Evolutionary conservation across 1,139 yeast species (phyloP).

Genomic region (Saccharomyces pastorianus): DNA sequence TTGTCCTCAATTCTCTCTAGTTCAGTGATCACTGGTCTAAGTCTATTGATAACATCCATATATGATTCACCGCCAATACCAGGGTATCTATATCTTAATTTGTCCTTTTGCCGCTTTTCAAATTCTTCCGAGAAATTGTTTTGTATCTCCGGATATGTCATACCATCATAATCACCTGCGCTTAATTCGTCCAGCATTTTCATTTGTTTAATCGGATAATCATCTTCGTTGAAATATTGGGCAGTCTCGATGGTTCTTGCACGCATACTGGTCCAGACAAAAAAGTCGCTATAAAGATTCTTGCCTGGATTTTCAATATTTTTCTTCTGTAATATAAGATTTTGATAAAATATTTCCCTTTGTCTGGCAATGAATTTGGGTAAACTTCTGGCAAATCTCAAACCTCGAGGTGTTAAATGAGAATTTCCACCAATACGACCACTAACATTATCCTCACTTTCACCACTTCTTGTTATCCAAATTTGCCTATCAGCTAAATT

Average conservation of each 20-base stretch:
- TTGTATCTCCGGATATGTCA: constrained; percentile 82
- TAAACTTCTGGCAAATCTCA: constrained; percentile 61
- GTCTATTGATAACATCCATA: constrained; percentile 81
- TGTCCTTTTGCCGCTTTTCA: constrained; percentile 63
- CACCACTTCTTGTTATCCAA: constrained; percentile 95
- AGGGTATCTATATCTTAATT: constrained; percentile 80
- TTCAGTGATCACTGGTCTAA: constrained; percentile 86
- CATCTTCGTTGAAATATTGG: constrained; percentile 58
- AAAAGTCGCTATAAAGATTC: constrained; percentile 45
- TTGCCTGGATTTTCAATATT: constrained; percentile 25
- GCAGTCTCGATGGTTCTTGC: constrained; percentile 73
- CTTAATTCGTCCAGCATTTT: constrained; percentile 90
- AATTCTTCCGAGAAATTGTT: constrained; percentile 67
- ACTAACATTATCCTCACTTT: constrained; percentile 69
- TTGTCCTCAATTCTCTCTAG: constrained; percentile 88
- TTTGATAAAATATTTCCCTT: constrained; percentile 57
- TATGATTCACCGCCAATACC: constrained; percentile 98
- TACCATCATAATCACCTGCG: constrained; percentile 85
- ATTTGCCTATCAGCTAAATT: constrained; percentile 85
- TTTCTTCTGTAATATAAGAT: constrained; percentile 10
- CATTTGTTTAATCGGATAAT: constrained; percentile 78
- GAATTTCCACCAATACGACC: constrained; percentile 94
- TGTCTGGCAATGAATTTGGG: constrained; percentile 68
- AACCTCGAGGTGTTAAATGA: constrained; percentile 68
- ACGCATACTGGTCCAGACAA: constrained; percentile 92